Evolutionary conservation across 2,329 filamentous ascomycete species (phyloP), one percentile per base, ranked within the genome.

Genomic region (Diaporthe ampelina): DNA sequence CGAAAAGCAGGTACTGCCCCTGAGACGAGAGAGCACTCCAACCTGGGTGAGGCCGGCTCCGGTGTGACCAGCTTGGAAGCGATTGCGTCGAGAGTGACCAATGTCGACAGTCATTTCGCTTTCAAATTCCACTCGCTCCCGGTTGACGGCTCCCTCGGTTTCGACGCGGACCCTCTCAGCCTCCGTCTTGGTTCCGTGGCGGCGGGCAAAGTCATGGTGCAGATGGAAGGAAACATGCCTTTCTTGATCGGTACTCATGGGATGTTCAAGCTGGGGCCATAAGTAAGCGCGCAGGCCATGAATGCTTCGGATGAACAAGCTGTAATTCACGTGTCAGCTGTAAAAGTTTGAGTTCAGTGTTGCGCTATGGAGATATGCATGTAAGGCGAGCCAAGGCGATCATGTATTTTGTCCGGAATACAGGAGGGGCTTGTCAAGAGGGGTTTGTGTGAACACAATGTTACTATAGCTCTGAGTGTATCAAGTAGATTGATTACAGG

Each of bases 131-230:
- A 52, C 7, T 8, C 37, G 7, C 57, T 75, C 21, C 21, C 32
- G 7, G 8, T 45, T 5, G 43, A 54, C 2, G 32, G 40, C n/a
- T 45, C 58, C 3, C 29, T 73, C 6, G 24, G n/a, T 15, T 21
- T 75, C 13, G 37, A 73, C 8, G 15, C 40, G 32, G 63, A 70
- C 4, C 15, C 21, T 6, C n/a, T 13, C 1, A 29, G 32, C 8
- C 15, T 67, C 19, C 74, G 74, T 15, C 37, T 73, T 0, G 73
- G 74, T 45, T 57, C 70, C n/a, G 50, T 70, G 4, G 43, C 32
- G 8, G 17, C 26, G 13, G 74, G 74, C 5, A 73, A 70, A 24
- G 24, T 73, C 2, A 17, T 40, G 29, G 70, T 73, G 5, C 24
- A 35, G 32, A 13, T 75, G 21, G 45, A 58, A 6, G 58, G 32